Evolutionary conservation across 2,329 filamentous ascomycete genomes (phyloP).

Genomic region (Didymella arachidicola): DNA sequence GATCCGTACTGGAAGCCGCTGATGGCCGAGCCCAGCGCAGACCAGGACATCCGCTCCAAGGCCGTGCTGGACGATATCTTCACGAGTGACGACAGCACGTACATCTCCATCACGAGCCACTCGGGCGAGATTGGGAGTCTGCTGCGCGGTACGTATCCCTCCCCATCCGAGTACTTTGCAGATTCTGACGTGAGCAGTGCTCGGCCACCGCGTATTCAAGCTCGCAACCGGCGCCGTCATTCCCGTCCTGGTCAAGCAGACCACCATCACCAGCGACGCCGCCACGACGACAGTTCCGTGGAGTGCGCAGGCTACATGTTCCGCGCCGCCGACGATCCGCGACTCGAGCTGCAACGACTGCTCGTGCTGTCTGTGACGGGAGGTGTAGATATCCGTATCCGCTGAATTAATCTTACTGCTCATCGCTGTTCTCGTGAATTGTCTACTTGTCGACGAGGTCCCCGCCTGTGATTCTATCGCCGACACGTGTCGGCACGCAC

Average conservation of each 20-base stretch:
- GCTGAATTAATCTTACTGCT: no score
- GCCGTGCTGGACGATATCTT: constrained; percentile 64
- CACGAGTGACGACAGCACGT: constrained; percentile 54
- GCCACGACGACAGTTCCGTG: constrained; percentile 44
- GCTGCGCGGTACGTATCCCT: constrained; percentile 46
- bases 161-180: no score
- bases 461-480: no score
- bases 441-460: no score
- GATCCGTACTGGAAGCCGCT: constrained; percentile 63
- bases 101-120: constrained; percentile 65
- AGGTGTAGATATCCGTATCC: no score
- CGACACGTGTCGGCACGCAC: no score
- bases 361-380: constrained; percentile 40
- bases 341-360: constrained; percentile 48
- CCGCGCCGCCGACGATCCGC: constrained; percentile 37
- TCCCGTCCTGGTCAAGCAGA: constrained; percentile 70
- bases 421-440: no score
- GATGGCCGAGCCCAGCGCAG: constrained; percentile 58
- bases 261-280: constrained; percentile 50
- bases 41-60: constrained; percentile 59
- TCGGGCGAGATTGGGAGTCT: constrained; percentile 66
- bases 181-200: constrained; percentile 46
- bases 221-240: constrained; percentile 73
- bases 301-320: constrained; percentile 38
- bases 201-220: constrained; percentile 68